Base-by-base conservation (phyloP, 345 rosid species). In the Excoecaria cochinchinensis region DNA sequence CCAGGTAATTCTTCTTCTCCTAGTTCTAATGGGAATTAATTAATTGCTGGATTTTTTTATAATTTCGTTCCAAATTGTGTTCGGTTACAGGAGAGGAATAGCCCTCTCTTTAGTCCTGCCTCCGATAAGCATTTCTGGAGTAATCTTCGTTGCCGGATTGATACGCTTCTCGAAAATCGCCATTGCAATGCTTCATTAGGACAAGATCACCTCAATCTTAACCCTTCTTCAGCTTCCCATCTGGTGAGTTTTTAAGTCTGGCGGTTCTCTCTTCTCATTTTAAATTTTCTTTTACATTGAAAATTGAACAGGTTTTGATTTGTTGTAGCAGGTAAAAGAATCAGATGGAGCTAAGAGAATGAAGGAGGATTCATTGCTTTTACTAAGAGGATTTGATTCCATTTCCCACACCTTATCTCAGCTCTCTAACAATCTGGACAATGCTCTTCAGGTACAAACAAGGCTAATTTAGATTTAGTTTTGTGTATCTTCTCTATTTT, bases 361-460 rank as follows among this genome's bases (percentile, higher is more conserved):
- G 81, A 93, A 92, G 83, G 93, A 87, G 24, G 99, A 93, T 72
- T 86, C 99, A 0, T 58, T 84, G 90, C 93, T 96, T 83, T 74
- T 96, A 82, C 85, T 90, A 40, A 87, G 86, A 85, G 99, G 98
- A 52, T 96, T 96, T 76, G 98, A 96, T 58, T 93, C 99, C 22
- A 72, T 93, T 25, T 80, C 91, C 19, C 89, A 86, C 21, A 80
- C 90, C n/a, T 84, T 93, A 46, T 93, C 97, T 76, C 90, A 80
- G 80, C 91, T 96, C 25, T 96, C 95, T 24, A 84, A 76, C 78
- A 92, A 92, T 74, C 85, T 95, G 38, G 94, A 88, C 57, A 88
- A 83, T n/a, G 94, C 98, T 75, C 95, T 96, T 79, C 97, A 87
- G 95, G 99, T 92, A 77, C 1, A 69, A 11, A 3, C 42, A 3